Evolutionary conservation across 176 grass and related monocot species (phyloP).

Genomic region (Neostapfia colusana): DNA sequence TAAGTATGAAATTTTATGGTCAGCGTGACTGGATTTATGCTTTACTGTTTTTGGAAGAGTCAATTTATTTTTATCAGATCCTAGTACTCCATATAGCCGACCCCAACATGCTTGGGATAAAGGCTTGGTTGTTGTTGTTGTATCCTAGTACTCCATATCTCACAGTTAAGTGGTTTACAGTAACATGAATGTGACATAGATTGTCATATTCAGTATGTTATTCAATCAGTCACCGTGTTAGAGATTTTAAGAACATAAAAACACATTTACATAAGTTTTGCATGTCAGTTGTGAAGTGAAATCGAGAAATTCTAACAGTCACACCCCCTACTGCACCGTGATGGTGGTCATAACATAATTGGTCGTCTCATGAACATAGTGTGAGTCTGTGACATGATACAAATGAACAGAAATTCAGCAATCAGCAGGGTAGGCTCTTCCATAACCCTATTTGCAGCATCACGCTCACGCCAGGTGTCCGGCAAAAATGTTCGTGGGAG

Average conservation of each 20-base stretch:
- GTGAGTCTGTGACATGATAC: neutral
- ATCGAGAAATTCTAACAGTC: neutral
- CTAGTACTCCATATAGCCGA: neutral
- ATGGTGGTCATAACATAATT: constrained; percentile 18
- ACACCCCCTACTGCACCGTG: neutral
- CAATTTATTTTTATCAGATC: neutral
- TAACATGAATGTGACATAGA: neutral
- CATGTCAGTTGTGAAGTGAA: neutral
- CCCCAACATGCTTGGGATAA: too few relatives aligned
- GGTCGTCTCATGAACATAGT: neutral
- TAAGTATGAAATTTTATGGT: neutral
- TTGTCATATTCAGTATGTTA: neutral
- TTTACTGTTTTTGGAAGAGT: too few relatives aligned
- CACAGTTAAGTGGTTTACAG: neutral
- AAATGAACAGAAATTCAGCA: neutral
- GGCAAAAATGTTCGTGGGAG: neutral
- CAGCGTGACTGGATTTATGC: neutral
- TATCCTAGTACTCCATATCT: neutral
- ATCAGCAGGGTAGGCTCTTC: neutral
- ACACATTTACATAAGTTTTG: neutral
- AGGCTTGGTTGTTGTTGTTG: too few relatives aligned
- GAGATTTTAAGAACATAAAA: neutral
- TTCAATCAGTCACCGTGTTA: neutral
- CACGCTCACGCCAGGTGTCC: neutral
- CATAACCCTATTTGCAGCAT: neutral